phyloP scores from a whole-genome alignment of 2,329 filamentous ascomycete species.

The Cladosporium cucumerinum region DNA sequence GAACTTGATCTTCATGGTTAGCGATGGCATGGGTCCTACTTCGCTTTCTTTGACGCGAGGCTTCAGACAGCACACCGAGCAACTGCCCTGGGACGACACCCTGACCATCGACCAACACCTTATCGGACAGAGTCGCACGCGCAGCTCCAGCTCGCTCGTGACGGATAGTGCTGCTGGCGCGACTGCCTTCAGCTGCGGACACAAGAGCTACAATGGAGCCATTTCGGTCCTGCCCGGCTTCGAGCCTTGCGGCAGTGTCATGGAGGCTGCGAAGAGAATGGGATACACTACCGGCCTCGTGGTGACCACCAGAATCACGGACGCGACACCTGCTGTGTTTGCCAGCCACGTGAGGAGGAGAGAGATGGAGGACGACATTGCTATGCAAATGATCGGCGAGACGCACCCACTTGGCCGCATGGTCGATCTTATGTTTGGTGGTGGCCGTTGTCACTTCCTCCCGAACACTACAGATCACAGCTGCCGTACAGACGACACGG shows the following conservation, averaged over 20 bases:
- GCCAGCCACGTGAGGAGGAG: constrained; percentile 80
- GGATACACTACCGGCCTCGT: constrained; percentile 92
- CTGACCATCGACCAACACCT: constrained; percentile 82
- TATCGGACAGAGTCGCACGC: constrained; percentile 84
- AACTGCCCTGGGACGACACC: constrained; percentile 69
- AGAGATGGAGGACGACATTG: constrained; percentile 82
- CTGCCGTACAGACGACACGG: constrained; percentile 74
- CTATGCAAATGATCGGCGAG: constrained; percentile 79
- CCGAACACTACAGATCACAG: constrained; percentile 77
- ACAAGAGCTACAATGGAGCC: constrained; percentile 95
- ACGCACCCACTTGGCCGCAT: constrained; percentile 80
- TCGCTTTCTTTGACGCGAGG: constrained; percentile 82
- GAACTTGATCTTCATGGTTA: constrained; percentile 98
- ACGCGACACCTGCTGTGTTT: constrained; percentile 95
- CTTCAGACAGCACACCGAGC: constrained; percentile 74
- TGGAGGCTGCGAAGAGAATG: constrained; percentile 88
- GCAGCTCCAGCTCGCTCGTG: constrained; percentile 78
- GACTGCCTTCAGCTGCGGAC: constrained; percentile 88
- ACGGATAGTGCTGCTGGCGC: constrained; percentile 97
- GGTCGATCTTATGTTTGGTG: constrained; percentile 89
- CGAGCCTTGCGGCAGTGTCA: constrained; percentile 81
- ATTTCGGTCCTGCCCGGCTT: constrained; percentile 85
- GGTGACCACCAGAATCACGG: constrained; percentile 90
- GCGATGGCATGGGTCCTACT: constrained; percentile 95
- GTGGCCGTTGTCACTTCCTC: constrained; percentile 89